phyloP scores from a whole-genome alignment of 495 filamentous ascomycete species.

The Xylaria curta region DNA sequence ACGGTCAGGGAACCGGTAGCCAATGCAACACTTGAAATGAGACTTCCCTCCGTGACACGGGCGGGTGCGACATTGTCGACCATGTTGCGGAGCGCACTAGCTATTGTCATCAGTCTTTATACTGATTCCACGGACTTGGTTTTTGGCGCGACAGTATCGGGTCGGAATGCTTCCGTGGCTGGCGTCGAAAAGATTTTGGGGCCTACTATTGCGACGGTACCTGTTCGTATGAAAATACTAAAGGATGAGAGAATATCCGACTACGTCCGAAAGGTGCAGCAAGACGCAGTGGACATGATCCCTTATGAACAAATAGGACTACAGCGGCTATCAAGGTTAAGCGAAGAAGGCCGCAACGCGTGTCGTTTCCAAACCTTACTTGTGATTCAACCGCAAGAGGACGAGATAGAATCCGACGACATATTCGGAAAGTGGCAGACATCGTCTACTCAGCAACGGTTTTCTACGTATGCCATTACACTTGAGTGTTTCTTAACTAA shows the following conservation, averaged over 20 bases:
- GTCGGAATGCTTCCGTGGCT: not conserved
- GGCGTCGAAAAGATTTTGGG: not conserved
- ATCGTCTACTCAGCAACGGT: not conserved
- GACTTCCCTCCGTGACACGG: not conserved
- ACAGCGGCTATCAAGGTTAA: too few species aligned
- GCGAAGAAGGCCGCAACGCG: too few species aligned
- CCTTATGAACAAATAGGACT: too few species aligned
- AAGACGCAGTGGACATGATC: too few species aligned
- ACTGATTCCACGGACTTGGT: not conserved
- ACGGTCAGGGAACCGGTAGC: not conserved
- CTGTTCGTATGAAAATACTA: not conserved
- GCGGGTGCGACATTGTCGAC: not conserved
- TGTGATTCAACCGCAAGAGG: too few species aligned
- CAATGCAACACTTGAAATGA: not conserved
- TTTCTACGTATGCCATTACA: slow-evolving; percentile 16
- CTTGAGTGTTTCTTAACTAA: not conserved
- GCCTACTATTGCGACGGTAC: not conserved
- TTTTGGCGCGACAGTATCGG: not conserved
- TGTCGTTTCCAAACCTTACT: too few species aligned
- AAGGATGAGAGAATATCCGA: not conserved
- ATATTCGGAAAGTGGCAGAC: not conserved
- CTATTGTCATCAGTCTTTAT: not conserved
- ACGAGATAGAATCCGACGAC: not conserved
- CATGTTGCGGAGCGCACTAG: not conserved
- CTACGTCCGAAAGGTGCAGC: too few species aligned